Base-by-base conservation (phyloP, 495 filamentous ascomycete species). In the Neurospora terricola region DNA sequence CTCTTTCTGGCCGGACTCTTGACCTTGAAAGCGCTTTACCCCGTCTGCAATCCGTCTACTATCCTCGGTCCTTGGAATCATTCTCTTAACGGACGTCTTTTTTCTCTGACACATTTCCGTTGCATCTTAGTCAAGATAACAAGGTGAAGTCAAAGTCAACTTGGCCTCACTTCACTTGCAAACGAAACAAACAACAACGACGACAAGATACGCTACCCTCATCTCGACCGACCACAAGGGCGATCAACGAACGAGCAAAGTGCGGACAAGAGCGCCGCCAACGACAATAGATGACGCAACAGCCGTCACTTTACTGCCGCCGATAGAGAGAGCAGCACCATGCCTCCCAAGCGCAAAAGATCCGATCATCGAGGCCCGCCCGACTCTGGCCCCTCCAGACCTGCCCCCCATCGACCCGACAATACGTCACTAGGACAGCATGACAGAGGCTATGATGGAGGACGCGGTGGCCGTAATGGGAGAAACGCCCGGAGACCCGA, bases 271-370 rank as follows among this genome's bases (percentile, higher is more conserved):
- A 62, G 54, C 54, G 27, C 54, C 54, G 54, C 54, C 75, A 38
- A 40, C 66, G 18, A 62, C 74, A 68, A 77, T 77, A 79, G 74
- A 79, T 78, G 76, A 77, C 72, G 69, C 75, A 27, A 72, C 73
- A 34, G 70, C 39, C 72, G 42, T 62, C 69, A 69, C 54, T 34
- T 30, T 62, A 59, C 21, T 71, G 12, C 73, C 40, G 59, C 68
- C 39, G 42, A 70, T 76, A 69, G 73, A 36, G 37, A 54, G 42
- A 72, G 70, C 75, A 75, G 70, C 77, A 84, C 72, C 73, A 87
- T 87, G 85, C 81, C 82, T 79, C 83, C 81, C 62, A 88, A 88
- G 82, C 81, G 87, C 74, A 88, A 88, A 82, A 84, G 86, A 80
- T 81, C 81, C 75, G 86, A 87, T 23, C 54, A 62, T 34, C 80